phyloP scores from a whole-genome alignment of 1,139 yeast species.

The Taphrina communis region DNA sequence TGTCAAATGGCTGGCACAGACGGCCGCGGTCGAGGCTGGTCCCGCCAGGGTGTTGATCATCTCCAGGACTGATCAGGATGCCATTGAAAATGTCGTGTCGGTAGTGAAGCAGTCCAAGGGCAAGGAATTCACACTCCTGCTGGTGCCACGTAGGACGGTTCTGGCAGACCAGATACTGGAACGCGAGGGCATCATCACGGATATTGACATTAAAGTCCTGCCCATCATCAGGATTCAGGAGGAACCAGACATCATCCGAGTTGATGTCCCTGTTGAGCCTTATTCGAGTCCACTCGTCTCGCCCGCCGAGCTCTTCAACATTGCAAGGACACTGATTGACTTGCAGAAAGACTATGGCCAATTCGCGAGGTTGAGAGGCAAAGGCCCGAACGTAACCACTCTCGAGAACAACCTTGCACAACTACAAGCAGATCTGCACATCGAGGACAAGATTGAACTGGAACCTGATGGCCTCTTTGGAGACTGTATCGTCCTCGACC shows the following conservation, averaged over 20 bases:
- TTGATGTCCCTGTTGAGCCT: slow-evolving; percentile 52
- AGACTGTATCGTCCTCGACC: slow-evolving; percentile 72
- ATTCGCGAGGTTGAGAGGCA: slow-evolving; percentile 57
- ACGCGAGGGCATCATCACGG: slow-evolving; percentile 53
- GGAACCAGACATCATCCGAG: slow-evolving; percentile 51
- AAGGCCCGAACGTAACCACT: slow-evolving; percentile 57
- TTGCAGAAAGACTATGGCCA: slow-evolving; percentile 52
- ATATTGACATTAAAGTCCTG: slow-evolving; percentile 52
- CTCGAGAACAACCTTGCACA: slow-evolving; percentile 54
- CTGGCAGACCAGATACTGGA: slow-evolving; percentile 51
- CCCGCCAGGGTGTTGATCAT: slow-evolving; percentile 27
- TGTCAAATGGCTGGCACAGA: slow-evolving; percentile 62
- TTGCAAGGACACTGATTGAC: slow-evolving; percentile 56
- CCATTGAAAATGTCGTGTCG: slow-evolving; percentile 11
- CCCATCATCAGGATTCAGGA: slow-evolving; percentile 51
- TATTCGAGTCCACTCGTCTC: slow-evolving; percentile 48
- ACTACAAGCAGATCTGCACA: slow-evolving; percentile 45
- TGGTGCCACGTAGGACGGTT: slow-evolving; percentile 52
- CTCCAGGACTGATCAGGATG: slow-evolving; percentile 15
- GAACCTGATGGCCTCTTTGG: slow-evolving; percentile 49
- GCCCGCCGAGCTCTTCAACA: slow-evolving; percentile 51
- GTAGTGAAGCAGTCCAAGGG: slow-evolving; percentile 25
- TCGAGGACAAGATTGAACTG: slow-evolving; percentile 42
- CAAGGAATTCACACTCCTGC: slow-evolving; percentile 48
- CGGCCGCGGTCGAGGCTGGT: slow-evolving; percentile 47